Percentiles rank a stretch among this genome's conserved stretches.
These are phyloP conservation scores for Haematococcus sp. DNA, from an alignment of 139 green algal species.

Conservation along the genomic window DNA sequence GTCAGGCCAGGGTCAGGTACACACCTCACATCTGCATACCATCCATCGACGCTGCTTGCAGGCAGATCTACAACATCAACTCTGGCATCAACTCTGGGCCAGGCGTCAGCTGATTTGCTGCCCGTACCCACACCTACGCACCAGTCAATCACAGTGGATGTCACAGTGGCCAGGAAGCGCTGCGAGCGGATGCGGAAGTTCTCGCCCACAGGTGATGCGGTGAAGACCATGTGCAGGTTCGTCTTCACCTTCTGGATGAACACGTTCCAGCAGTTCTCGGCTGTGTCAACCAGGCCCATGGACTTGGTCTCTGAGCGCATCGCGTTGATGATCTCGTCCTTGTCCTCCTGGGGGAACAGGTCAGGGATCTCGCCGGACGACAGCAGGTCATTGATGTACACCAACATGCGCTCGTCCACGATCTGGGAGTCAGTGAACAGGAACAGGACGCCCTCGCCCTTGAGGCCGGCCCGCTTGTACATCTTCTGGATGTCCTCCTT, in stretches of 20 bases:
- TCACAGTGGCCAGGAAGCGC: slow-evolving; percentile 89
- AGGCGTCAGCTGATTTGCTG: too few species aligned
- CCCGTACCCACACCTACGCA: slow-evolving; percentile 30
- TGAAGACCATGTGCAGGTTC: slow-evolving; percentile 89
- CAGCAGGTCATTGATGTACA: slow-evolving; percentile 89
- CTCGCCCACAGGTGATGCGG: slow-evolving; percentile 81
- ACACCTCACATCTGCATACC: too few species aligned
- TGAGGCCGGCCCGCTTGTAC: slow-evolving; percentile 80
- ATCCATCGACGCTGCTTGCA: too few species aligned
- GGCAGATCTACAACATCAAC: too few species aligned
- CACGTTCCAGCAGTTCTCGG: slow-evolving; percentile 80
- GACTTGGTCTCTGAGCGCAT: slow-evolving; percentile 81
- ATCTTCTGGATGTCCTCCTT: slow-evolving; percentile 88
- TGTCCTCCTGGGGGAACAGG: slow-evolving; percentile 83
- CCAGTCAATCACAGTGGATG: slow-evolving; percentile 88
- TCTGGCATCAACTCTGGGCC: too few species aligned
- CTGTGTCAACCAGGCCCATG: slow-evolving; percentile 72
- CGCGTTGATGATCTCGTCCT: slow-evolving; percentile 85
- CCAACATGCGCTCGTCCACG: slow-evolving; percentile 84
- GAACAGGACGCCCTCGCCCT: slow-evolving; percentile 85
- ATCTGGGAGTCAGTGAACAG: slow-evolving; percentile 82
- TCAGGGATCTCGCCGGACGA: slow-evolving; percentile 83
- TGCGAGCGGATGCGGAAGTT: slow-evolving; percentile 80
- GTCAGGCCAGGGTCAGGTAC: too few species aligned
- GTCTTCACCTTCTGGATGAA: slow-evolving; percentile 78